Evolutionary conservation across 805 yeast species (phyloP).

Genomic region (Jamesozyma hellenica): DNA sequence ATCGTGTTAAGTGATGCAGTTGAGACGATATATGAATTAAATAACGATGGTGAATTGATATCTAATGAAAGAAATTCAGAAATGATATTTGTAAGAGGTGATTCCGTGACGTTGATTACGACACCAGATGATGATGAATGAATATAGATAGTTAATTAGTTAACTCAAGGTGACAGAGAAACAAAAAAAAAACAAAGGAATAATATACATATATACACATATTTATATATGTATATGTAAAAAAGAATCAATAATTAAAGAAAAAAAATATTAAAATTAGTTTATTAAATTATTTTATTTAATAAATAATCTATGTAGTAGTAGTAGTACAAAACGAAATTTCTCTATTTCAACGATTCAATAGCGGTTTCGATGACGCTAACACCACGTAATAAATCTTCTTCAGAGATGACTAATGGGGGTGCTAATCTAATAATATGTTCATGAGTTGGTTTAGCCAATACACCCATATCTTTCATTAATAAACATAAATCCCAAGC

Average conservation of each 20-base stretch:
- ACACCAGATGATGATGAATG: slow-evolving; percentile 30
- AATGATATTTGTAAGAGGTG: slow-evolving; percentile 96
- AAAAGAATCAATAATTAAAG: no score
- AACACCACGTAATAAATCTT: slow-evolving; percentile 75
- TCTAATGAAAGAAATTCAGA: slow-evolving; percentile 53
- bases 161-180: no score
- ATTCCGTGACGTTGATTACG: slow-evolving; percentile 78
- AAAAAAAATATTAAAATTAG: no score
- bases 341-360: neutral
- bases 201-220: neutral
- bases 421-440: slow-evolving; percentile 94
- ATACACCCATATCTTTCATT: slow-evolving; percentile 79
- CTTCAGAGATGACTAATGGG: slow-evolving; percentile 82
- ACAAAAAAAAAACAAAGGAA: no score
- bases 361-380: slow-evolving; percentile 46
- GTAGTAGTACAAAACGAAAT: no score
- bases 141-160: neutral
- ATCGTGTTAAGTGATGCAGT: slow-evolving; percentile 87
- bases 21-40: slow-evolving; percentile 60
- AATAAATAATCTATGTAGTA: no score
- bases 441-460: slow-evolving; percentile 96
- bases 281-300: no score
- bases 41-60: slow-evolving; percentile 34
- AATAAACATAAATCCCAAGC: slow-evolving; percentile 94
- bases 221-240: neutral